Percentiles rank a stretch among this genome's conserved stretches.
Conservation (phyloP, 192 early-diverging fungal genomes). For the Anaeromyces robustus region DNA sequence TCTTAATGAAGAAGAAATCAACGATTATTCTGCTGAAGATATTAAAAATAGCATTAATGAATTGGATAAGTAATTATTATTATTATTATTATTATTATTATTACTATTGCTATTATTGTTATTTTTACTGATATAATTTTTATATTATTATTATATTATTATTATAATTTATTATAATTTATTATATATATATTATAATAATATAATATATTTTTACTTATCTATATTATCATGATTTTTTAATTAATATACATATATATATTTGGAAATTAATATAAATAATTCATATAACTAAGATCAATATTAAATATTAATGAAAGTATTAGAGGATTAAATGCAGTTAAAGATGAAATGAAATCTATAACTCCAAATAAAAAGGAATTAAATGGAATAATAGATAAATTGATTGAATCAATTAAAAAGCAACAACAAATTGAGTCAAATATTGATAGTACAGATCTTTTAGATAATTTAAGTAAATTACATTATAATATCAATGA, state of each 20-base stretch:
- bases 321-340: background rate
- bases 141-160: too few relatives aligned
- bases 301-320: background rate
- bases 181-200: too few relatives aligned
- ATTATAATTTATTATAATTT: too few relatives aligned
- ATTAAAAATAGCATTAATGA: background rate
- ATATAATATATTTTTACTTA: too few relatives aligned
- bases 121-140: too few relatives aligned
- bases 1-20: background rate
- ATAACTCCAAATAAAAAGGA: background rate
- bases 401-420: background rate
- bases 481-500: background rate
- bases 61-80: background rate
- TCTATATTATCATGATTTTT: too few relatives aligned
- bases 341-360: background rate
- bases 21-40: background rate
- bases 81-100: background rate
- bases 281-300: background rate
- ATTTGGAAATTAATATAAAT: too few relatives aligned
- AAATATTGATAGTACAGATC: background rate
- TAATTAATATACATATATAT: too few relatives aligned
- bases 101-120: too few relatives aligned
- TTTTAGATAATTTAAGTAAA: background rate
- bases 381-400: background rate
- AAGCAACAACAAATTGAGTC: background rate